Base-by-base conservation (phyloP, 352 stramenopile species). In the Phytophthora sp. region DNA sequence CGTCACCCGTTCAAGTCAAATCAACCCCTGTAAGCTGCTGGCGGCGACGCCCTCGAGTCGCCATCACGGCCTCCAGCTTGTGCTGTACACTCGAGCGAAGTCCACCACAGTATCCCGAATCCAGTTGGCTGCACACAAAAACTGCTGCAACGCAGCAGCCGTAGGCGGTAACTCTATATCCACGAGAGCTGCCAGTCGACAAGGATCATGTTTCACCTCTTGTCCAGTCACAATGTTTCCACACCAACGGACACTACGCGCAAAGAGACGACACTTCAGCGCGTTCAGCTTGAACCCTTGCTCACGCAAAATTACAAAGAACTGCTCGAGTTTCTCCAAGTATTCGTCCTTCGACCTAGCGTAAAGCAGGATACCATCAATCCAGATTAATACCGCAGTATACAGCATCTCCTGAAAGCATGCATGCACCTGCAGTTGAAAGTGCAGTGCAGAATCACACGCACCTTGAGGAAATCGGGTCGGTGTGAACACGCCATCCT, bases 211-310 rank as follows among this genome's bases (percentile, higher is more conserved):
- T 18, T 34, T 18, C 3, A 74, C 50, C 34, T 53, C 57, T 20
- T 24, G 13, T 2, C 37, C 54, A 20, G 34, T 37, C 17, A 74
- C 39, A 5, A 66, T 46, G 17, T 62, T 46, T 3, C 65, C 60
- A 54, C 66, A 72, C 66, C 60, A 75, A n/a, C 10, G 42, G 1
- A 73, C 23, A 20, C 53, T 68, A 11, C 15, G 18, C 6, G 42
- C 50, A 63, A 51, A 51, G 7, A 51, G 18, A 27, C 5, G 23
- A 15, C 58, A 54, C 48, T 72, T 75, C 3, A 21, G 45, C 20
- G 31, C 18, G 62, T 46, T 71, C 0, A 72, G 54, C 54, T 72
- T 68, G 5, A 75, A 17, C 0, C 34, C 34, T 12, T 12, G 27
- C 26, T 56, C 42, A 4, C 9, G 20, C 9, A 30, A 68, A 35